Percentiles rank a stretch among this genome's conserved stretches.
Conservation (phyloP, 2,329 filamentous ascomycete species). For the Colletotrichum horii region DNA sequence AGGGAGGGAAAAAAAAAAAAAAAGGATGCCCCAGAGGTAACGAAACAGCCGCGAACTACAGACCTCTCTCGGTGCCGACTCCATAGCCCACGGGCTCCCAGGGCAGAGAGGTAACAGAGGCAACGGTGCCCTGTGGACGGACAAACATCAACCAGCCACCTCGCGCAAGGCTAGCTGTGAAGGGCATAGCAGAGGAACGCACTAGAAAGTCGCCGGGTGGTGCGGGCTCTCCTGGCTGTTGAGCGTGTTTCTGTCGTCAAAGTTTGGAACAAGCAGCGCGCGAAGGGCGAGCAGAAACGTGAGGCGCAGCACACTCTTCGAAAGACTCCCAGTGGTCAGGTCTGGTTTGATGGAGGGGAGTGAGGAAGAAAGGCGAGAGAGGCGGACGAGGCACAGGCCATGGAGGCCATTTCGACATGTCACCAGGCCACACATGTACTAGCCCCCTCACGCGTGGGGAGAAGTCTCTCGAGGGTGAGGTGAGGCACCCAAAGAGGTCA, state of each 20-base stretch:
- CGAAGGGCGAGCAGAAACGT: not conserved
- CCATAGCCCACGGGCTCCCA: not conserved
- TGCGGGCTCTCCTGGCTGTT: not conserved
- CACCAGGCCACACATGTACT: not conserved
- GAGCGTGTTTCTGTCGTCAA: not conserved
- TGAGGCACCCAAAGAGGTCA: not conserved
- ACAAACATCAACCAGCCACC: not conserved
- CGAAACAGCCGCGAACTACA: not conserved
- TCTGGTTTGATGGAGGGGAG: not conserved
- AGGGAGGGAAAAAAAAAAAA: not conserved
- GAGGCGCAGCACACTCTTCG: not conserved
- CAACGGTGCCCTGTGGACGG: conserved; percentile 7
- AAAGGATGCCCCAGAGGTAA: not conserved
- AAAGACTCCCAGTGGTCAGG: not conserved
- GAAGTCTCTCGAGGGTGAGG: not conserved
- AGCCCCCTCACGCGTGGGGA: not conserved
- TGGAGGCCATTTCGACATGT: not conserved
- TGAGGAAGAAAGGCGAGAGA: not conserved
- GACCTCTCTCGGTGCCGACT: not conserved
- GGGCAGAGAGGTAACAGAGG: conserved; percentile 5
- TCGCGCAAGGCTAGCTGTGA: not conserved
- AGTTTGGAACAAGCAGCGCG: not conserved
- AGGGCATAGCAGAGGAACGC: conserved; percentile 11
- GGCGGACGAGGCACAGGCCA: not conserved
- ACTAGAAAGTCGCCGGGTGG: conserved; percentile 14